These are phyloP conservation scores for Quercus tomentella DNA, from an alignment of 331 rosid species.

Conservation along the genomic window DNA sequence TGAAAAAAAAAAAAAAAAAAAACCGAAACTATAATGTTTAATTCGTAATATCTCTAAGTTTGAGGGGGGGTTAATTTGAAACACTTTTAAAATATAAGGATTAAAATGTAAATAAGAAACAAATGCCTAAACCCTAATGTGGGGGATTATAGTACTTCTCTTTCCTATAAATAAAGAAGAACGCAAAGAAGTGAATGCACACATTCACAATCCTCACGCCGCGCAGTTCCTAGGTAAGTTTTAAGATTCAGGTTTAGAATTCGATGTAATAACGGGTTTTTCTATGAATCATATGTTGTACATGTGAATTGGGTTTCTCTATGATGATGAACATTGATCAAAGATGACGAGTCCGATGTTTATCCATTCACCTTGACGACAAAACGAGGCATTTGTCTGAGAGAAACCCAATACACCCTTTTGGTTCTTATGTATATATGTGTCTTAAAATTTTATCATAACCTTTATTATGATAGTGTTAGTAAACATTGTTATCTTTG, in stretches of 20 bases:
- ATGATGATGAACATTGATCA: not conserved
- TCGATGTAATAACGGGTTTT: too few species aligned
- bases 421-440: too few species aligned
- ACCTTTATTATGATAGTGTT: too few species aligned
- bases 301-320: not conserved
- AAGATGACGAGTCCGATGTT: slow-evolving; percentile 6
- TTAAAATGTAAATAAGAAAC: too few species aligned
- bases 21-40: not conserved
- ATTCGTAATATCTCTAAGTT: too few species aligned
- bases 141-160: too few species aligned
- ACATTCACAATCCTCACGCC: not conserved
- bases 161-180: not conserved
- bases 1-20: not conserved
- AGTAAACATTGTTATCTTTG: too few species aligned
- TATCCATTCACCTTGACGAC: slow-evolving; percentile 3
- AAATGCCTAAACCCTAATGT: not conserved
- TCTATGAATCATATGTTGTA: not conserved
- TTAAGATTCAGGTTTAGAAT: not conserved
- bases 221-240: not conserved
- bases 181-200: not conserved
- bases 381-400: slow-evolving; percentile 19
- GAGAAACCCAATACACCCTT: not conserved
- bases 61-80: not conserved
- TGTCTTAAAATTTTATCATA: too few species aligned
- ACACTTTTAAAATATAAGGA: too few species aligned